Percentiles rank a stretch among this genome's conserved stretches.
phyloP scores from a whole-genome alignment of 345 rosid species.

The Firmiana major region DNA sequence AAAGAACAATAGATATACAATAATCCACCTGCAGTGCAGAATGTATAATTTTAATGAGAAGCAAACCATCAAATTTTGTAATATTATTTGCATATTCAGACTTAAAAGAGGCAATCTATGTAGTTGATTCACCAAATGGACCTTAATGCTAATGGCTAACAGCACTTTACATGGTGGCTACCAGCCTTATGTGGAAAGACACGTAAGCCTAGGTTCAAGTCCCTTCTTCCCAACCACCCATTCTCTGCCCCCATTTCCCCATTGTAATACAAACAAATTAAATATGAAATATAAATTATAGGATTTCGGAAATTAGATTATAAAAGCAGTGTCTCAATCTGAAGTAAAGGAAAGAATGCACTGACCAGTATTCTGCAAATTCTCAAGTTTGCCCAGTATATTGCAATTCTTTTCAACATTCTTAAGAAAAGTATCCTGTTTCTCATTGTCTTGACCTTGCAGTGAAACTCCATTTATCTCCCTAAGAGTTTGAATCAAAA shows the following conservation, averaged over 20 bases:
- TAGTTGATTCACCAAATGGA: not conserved
- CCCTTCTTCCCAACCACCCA: not conserved
- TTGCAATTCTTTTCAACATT: constrained; percentile 56
- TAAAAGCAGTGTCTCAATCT: not conserved
- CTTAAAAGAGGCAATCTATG: not conserved
- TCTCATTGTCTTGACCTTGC: constrained; percentile 46
- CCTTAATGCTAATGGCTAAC: not conserved
- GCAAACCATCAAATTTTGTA: not conserved
- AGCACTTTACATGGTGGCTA: not conserved
- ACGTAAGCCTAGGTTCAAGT: not conserved
- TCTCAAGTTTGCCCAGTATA: constrained; percentile 52
- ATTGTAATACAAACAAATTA: not conserved
- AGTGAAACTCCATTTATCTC: constrained; percentile 64
- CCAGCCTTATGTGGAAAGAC: not conserved
- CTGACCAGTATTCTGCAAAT: constrained; percentile 63
- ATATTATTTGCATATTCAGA: not conserved
- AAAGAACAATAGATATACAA: not conserved
- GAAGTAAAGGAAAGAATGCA: constrained; percentile 4
- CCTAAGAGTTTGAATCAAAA: constrained; percentile 71
- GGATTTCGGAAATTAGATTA: not conserved
- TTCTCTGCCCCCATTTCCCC: not conserved
- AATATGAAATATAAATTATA: not conserved
- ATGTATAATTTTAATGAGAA: not conserved
- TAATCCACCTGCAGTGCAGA: not conserved
- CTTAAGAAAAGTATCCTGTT: constrained; percentile 47